Evolutionary conservation across 495 filamentous ascomycete genomes (phyloP), one percentile per base, ranked within the genome.

Genomic region (Neurospora sp.): DNA sequence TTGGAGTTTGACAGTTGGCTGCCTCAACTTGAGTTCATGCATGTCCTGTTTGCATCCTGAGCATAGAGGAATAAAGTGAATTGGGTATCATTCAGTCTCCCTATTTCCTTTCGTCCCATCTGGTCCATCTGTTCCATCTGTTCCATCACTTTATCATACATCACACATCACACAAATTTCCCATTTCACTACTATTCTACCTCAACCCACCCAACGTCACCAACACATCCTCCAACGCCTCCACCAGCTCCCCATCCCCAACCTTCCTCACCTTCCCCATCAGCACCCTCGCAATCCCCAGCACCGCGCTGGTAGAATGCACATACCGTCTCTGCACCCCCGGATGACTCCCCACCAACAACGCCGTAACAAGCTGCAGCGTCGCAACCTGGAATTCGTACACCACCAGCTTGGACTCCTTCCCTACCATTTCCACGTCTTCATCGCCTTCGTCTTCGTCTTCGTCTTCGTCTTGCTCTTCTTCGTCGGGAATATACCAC

Each of bases 311-410:
- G 3, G 72, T 77, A 31, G 81, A 83, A 53, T 85, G 84, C 4
- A 79, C 71, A 70, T 84, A 87, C n/a, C 85, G 75, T 72, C 77
- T 84, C 71, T 77, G 79, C 77, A 85, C 74, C 1, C 81, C 83
- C 4, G 76, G 79, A n/a, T 81, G 81, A 40, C 84, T 81, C 48
- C 83, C 82, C 3, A 69, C 79, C 70, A 90, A 70, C 61, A 89
- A 74, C 37, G 85, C 80, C 8, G 83, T 79, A 7, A 82, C 83
- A 0, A 90, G 80, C 76, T 88, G 86, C 44, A 88, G 76, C 14
- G 82, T 81, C 5, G 85, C 87, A 4, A 84, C 81, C 41, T 83
- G 80, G 40, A 86, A 80, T 59, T 89, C 88, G 8, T 83, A 74
- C 20, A 84, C 76, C 0, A 78, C 69, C 9, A 65, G 20, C 22